Evolutionary conservation across 441 rosid species (phyloP).

Genomic region (Euphorbia celastroides): DNA sequence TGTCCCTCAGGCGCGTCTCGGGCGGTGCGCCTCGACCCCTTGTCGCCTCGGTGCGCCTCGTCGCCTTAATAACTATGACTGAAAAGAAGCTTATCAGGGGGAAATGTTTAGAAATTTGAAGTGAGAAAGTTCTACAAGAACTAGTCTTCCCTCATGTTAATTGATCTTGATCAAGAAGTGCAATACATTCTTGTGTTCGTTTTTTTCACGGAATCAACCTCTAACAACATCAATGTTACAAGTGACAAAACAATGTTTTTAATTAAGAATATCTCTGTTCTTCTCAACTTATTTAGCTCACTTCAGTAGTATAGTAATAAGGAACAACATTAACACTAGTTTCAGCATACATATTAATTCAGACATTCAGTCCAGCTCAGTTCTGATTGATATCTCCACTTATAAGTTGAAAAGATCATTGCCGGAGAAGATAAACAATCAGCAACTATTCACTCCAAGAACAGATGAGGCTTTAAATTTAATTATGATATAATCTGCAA

Average conservation of each 20-base stretch:
- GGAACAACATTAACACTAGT: background rate
- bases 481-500: background rate
- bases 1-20: no score
- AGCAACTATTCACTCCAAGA: background rate
- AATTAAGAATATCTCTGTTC: no score
- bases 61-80: no score
- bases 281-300: no score
- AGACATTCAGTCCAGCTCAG: no score
- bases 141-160: background rate
- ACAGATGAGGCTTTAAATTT: background rate
- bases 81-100: background rate
- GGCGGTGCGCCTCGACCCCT: no score
- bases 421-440: background rate
- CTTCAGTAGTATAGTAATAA: background rate
- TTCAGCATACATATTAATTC: no score
- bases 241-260: background rate
- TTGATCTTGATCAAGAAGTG: constrained; percentile 1
- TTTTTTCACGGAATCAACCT: background rate
- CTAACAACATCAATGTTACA: background rate
- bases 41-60: no score
- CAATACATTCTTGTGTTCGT: background rate
- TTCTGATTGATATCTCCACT: no score
- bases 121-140: background rate
- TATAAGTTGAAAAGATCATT: no score
- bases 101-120: background rate